phyloP scores from a whole-genome alignment of 768 basidiomycete genomes.

The Xerocomus potaroensis region DNA sequence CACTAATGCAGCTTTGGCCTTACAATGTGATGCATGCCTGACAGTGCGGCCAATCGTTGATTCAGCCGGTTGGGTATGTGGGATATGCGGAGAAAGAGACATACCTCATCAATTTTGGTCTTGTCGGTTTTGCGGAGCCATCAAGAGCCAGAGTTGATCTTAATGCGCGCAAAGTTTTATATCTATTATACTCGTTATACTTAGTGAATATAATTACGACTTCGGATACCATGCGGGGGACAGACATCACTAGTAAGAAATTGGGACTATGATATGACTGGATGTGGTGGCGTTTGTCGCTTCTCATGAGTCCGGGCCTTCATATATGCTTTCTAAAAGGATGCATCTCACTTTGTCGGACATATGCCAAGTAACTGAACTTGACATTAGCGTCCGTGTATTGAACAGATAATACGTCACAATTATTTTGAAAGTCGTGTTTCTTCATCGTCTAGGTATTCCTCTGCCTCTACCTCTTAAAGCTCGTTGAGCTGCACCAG shows the following conservation, averaged over 20 bases:
- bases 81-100: conserved; percentile 56
- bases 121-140: conserved; percentile 65
- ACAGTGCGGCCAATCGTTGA: conserved; percentile 35
- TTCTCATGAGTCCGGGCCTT: no score
- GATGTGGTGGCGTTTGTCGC: no score
- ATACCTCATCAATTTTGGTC: conserved; percentile 70
- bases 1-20: conserved; percentile 44
- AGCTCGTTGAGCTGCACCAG: conserved; percentile 86
- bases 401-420: conserved; percentile 21
- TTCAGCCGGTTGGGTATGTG: conserved; percentile 58
- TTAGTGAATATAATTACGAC: no score
- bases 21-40: conserved; percentile 62
- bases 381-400: conserved; percentile 9
- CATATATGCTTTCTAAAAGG: no score
- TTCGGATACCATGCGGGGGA: no score
- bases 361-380: no score
- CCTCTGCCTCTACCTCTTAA: conserved; percentile 86
- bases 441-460: conserved; percentile 58
- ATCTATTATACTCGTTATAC: neutral
- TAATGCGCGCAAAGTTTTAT: neutral
- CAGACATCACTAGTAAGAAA: no score
- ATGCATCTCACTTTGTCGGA: no score
- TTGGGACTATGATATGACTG: no score
- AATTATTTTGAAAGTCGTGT: conserved; percentile 11
- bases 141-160: conserved; percentile 43